Evolutionary conservation across 352 stramenopile genomes (phyloP).

Genomic region (Globisporangium sylvaticum): DNA sequence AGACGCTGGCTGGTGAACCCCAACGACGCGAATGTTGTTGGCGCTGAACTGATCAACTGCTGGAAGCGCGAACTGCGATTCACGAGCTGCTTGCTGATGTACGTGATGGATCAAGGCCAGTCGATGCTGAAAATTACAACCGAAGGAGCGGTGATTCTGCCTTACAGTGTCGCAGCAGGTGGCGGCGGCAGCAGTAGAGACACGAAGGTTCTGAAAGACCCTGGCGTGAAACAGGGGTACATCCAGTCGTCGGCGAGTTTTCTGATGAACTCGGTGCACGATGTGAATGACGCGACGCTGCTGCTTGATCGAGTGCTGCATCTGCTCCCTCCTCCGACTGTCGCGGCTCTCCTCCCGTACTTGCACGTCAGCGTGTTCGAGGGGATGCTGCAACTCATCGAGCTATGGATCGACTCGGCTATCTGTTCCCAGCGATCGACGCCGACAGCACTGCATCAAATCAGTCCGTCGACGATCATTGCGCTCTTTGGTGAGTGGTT

Average conservation of each 20-base stretch:
- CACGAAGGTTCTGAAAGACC: constrained; percentile 44
- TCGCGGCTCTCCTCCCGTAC: constrained; percentile 55
- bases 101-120: constrained; percentile 70
- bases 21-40: constrained; percentile 52
- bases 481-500: constrained; percentile 88
- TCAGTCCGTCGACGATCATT: constrained; percentile 78
- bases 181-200: constrained; percentile 5
- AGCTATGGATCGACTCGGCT: constrained; percentile 79
- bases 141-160: constrained; percentile 53
- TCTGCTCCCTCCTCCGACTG: constrained; percentile 64
- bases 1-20: constrained; percentile 72
- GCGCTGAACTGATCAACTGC: constrained; percentile 69
- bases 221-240: constrained; percentile 50
- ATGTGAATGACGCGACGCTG: constrained; percentile 62
- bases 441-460: constrained; percentile 56
- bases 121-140: constrained; percentile 63
- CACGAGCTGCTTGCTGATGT: constrained; percentile 78
- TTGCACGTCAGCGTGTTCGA: constrained; percentile 75
- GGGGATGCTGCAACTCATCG: constrained; percentile 66
- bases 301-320: constrained; percentile 79
- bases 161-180: constrained; percentile 19
- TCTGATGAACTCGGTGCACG: constrained; percentile 53
- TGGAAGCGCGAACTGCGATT: constrained; percentile 84
- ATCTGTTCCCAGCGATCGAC: constrained; percentile 56
- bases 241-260: constrained; percentile 69